Evolutionary conservation across 257 asterid species (phyloP).

Genomic region (Salvia miltiorrhiza): DNA sequence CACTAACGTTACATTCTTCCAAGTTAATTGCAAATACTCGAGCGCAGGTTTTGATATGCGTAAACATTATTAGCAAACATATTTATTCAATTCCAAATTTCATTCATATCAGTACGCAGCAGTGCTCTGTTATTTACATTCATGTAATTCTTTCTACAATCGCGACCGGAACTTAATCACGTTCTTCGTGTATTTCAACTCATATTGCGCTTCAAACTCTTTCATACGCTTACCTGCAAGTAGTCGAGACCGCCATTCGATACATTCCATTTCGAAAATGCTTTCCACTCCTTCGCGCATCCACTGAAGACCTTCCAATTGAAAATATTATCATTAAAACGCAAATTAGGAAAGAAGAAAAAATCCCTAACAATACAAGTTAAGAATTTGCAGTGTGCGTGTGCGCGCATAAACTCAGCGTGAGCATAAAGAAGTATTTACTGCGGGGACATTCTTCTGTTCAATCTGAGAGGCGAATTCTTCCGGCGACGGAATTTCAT

Average conservation of each 20-base stretch:
- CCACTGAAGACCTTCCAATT: conserved; percentile 59
- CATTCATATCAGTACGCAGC: background rate
- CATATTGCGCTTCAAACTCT: background rate
- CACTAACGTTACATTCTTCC: background rate
- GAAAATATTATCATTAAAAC: background rate
- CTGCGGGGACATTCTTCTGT: conserved; percentile 63
- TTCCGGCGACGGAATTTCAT: conserved; percentile 58
- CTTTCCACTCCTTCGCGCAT: conserved; percentile 71
- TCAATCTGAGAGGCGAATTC: conserved; percentile 69
- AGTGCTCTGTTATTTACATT: background rate
- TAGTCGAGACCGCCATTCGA: conserved; percentile 78
- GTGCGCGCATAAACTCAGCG: background rate
- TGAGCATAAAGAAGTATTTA: conserved; percentile 18
- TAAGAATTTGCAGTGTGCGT: background rate
- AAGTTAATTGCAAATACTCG: background rate
- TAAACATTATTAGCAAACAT: background rate
- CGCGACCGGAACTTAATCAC: background rate
- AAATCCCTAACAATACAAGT: background rate
- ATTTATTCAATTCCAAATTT: background rate
- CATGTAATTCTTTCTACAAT: background rate
- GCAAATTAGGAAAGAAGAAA: background rate
- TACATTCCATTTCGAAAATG: conserved; percentile 74
- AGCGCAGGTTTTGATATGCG: background rate
- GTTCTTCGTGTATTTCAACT: background rate
- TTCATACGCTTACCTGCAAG: conserved; percentile 54